Percentiles rank a stretch among this genome's conserved stretches.
phyloP scores from a whole-genome alignment of 2,329 filamentous ascomycete genomes.

The Pseudocercospora crystallina region DNA sequence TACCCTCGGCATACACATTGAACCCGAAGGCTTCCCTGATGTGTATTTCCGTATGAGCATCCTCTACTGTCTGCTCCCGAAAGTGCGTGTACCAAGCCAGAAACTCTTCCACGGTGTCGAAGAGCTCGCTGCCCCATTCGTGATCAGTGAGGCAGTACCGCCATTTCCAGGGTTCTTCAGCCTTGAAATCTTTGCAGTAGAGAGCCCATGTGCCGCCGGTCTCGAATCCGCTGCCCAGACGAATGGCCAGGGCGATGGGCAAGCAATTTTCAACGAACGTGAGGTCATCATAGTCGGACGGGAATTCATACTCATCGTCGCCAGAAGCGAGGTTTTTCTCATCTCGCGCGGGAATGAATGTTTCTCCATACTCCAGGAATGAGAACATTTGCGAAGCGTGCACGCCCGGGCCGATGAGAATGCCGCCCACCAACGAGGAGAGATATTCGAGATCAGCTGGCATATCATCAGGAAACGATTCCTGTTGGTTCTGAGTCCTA shows the following conservation, averaged over 20 bases:
- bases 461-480: not conserved
- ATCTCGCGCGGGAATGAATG: not conserved
- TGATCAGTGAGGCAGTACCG: not conserved
- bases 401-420: not conserved
- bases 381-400: not conserved
- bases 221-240: not conserved
- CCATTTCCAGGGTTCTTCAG: not conserved
- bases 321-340: no score
- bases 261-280: no score
- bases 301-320: no score
- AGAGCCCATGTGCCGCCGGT: not conserved
- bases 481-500: no score
- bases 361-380: not conserved
- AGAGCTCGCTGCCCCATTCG: constrained; percentile 4
- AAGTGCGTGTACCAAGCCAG: not conserved
- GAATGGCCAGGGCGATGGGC: not conserved
- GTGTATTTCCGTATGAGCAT: not conserved
- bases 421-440: not conserved
- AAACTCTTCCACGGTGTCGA: constrained; percentile 2
- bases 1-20: no score
- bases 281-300: no score
- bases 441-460: constrained; percentile 6
- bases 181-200: not conserved
- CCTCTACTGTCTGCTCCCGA: not conserved
- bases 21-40: no score